Evolutionary conservation across 1,284 basidiomycete genomes (phyloP), one percentile per base, ranked within the genome.

Genomic region (Spongispora temasekensis): DNA sequence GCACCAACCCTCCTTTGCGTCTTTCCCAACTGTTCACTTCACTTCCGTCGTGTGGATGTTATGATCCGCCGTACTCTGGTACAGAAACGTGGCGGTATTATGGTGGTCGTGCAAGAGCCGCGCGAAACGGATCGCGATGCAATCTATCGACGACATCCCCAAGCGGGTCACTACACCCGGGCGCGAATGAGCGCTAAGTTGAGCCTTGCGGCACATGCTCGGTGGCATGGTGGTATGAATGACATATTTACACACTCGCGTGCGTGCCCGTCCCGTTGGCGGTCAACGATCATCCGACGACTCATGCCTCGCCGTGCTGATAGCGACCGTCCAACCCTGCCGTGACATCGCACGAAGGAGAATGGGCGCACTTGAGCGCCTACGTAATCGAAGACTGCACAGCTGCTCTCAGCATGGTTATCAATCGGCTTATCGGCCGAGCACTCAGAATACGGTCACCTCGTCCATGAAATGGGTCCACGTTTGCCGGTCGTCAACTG

Each of bases 61-160:
- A 55, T 55, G 53, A 55, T 55, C 53, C 53, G 53, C 53, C n/a
- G n/a, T n/a, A n/a, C 25, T 10, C 34, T 28, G 37, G 25, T 40
- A 40, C n/a, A n/a, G n/a, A n/a, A n/a, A n/a, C n/a, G n/a, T n/a
- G n/a, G n/a, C n/a, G n/a, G n/a, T n/a, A n/a, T n/a, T n/a, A n/a
- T n/a, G n/a, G n/a, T n/a, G n/a, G n/a, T n/a, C n/a, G n/a, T 40
- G 13, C 53, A 28, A 40, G 31, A 54, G 34, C 34, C 53, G 53
- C 25, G 34, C 53, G 25, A 27, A 23, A 54, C 31, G 34, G 53
- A 54, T 54, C 35, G 48, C 12, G 19, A n/a, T 51, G 19, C 27
- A 51, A n/a, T 28, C 27, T 30, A 28, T 30, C 19, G 23, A 17
- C 48, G 17, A 25, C 15, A 50, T 28, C 48, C 13, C 25, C 32